Evolutionary conservation across 495 filamentous ascomycete genomes (phyloP).

Genomic region (Letharia lupina): DNA sequence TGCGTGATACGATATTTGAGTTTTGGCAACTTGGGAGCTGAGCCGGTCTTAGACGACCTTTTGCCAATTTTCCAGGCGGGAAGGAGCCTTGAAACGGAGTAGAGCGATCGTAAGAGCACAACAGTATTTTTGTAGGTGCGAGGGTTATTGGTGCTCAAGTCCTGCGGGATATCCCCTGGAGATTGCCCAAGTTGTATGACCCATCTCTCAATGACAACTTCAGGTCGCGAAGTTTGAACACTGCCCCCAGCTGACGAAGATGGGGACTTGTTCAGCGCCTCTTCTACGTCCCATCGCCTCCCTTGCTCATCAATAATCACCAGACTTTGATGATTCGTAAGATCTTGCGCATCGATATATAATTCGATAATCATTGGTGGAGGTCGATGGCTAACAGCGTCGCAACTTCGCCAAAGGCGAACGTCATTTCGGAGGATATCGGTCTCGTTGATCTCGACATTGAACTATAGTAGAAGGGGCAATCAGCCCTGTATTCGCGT

Average conservation of each 20-base stretch:
- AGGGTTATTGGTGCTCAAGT: slow-evolving; percentile 64
- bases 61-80: slow-evolving; percentile 84
- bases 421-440: slow-evolving; percentile 76
- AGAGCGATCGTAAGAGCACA: slow-evolving; percentile 89
- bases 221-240: slow-evolving; percentile 38
- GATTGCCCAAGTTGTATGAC: slow-evolving; percentile 63
- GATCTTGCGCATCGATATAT: slow-evolving; percentile 70
- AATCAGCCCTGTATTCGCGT: slow-evolving; percentile 6
- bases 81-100: slow-evolving; percentile 69
- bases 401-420: slow-evolving; percentile 66
- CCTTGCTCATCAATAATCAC: slow-evolving; percentile 81
- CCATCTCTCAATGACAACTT: slow-evolving; percentile 89
- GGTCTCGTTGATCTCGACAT: slow-evolving; percentile 86
- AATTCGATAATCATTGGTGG: slow-evolving; percentile 85
- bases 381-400: slow-evolving; percentile 67
- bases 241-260: slow-evolving; percentile 45
- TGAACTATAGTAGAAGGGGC: slow-evolving; percentile 54
- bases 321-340: slow-evolving; percentile 78
- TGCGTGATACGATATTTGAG: slow-evolving; percentile 71
- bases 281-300: slow-evolving; percentile 84
- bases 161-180: slow-evolving; percentile 45
- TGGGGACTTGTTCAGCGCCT: slow-evolving; percentile 61
- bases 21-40: slow-evolving; percentile 52
- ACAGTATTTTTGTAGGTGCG: slow-evolving; percentile 95
- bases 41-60: slow-evolving; percentile 55